Base-by-base conservation (phyloP, 345 rosid species). In the Gossypium anomalum region DNA sequence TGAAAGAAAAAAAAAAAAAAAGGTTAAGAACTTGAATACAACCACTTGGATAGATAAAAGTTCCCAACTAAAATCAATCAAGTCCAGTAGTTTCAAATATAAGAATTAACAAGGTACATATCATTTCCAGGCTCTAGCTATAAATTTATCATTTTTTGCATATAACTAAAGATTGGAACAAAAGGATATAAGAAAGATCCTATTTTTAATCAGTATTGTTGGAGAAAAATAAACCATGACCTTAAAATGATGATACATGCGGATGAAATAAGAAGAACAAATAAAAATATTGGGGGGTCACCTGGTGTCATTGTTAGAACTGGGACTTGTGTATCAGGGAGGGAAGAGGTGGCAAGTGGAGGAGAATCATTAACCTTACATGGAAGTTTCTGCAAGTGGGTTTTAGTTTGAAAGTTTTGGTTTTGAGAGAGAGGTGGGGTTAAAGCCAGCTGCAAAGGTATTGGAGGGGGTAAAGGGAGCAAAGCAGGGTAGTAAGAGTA, bases 391-490 rank as follows among this genome's bases (percentile, higher is more conserved):
- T 88, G 86, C 58, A 82, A 73, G 63, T 78, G 91, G 83, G 92
- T 73, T 84, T 86, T 80, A 11, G 95, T 81, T 53, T 72, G 72
- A 67, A 80, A 84, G 81, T 77, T 62, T n/a, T 82, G 87, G 83
- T 82, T 84, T 67, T 76, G 86, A 75, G 79, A 83, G 69, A 79
- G 44, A 69, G 83, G 82, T n/a, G 88, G 91, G 48, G 86, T 43
- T 19, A 79, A 55, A 81, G 89, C 86, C 25, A 81, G 85, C 12
- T 80, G 91, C 55, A 85, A 82, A 68, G 91, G 92, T 67, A 86
- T 76, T 43, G 85, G 82, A 78, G 88, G 87, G 80, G 89, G 93
- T 6, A 72, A 82, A 60, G 89, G 98, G 71, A 85, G 93, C 79
- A 85, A 86, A 78, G 88, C 89, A 15, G 89, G 98, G 83, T 86